Evolutionary conservation across 352 stramenopile genomes (phyloP).

Genomic region (Phytophthora foliorum): DNA sequence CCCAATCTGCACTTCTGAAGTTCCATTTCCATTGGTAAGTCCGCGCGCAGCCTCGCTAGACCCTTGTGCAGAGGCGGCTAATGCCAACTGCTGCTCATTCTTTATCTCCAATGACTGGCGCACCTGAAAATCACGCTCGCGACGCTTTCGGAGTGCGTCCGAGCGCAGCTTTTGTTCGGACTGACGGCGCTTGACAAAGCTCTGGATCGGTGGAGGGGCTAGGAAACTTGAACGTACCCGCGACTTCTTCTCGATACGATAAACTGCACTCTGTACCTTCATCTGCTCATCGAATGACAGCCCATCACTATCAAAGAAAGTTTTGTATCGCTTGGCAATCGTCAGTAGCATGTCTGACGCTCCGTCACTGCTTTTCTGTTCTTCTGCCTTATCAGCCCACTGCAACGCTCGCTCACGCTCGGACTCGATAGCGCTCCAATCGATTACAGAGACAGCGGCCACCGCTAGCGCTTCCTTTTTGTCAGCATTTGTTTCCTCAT

Average conservation of each 20-base stretch:
- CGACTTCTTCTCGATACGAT: constrained; percentile 71
- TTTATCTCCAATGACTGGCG: constrained; percentile 67
- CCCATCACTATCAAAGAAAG: constrained; percentile 73
- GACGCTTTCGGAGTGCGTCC: constrained; percentile 76
- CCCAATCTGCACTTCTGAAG: constrained; percentile 28
- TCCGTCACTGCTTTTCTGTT: constrained; percentile 54
- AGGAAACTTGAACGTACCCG: constrained; percentile 50
- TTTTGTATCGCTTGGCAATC: constrained; percentile 83
- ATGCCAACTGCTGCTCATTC: constrained; percentile 36
- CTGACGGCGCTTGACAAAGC: constrained; percentile 79
- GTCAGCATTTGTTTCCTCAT: constrained; percentile 34
- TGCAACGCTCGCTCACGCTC: constrained; percentile 63
- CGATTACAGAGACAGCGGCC: constrained; percentile 27
- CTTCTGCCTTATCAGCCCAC: constrained; percentile 62
- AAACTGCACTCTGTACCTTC: constrained; percentile 72
- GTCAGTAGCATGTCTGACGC: constrained; percentile 63
- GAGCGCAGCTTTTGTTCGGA: constrained; percentile 82
- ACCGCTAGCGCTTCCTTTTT: constrained; percentile 31
- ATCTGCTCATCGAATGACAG: constrained; percentile 62
- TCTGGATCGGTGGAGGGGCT: constrained; percentile 84
- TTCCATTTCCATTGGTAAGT: constrained; percentile 15
- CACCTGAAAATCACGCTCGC: constrained; percentile 81
- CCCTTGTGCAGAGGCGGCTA: constrained; percentile 12
- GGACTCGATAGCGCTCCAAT: constrained; percentile 43
- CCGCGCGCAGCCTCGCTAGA: constrained; percentile 25